Conservation (phyloP, 345 rosid species). For the Conringia planisiliqua region DNA sequence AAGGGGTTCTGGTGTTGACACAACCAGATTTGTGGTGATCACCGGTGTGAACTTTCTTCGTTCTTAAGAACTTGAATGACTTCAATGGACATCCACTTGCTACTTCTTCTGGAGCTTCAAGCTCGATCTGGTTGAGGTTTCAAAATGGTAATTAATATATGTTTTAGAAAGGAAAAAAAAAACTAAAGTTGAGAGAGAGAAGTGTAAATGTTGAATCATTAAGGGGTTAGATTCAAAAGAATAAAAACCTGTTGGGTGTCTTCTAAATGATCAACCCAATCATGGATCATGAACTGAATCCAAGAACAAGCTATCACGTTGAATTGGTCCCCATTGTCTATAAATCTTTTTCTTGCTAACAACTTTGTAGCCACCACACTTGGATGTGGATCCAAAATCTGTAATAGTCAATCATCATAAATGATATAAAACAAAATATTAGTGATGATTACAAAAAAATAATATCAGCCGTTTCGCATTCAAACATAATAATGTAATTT, state of each 20-base stretch:
- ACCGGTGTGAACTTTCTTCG: constrained; percentile 47
- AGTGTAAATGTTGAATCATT: background rate
- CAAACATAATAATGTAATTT: background rate
- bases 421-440: background rate
- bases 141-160: background rate
- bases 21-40: constrained; percentile 42
- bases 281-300: constrained; percentile 91
- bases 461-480: background rate
- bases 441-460: background rate
- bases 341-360: constrained; percentile 47
- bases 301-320: constrained; percentile 77
- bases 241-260: constrained; percentile 54
- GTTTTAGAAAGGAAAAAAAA: background rate
- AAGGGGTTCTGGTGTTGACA: constrained; percentile 70
- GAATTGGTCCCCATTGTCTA: constrained; percentile 63
- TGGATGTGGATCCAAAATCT: constrained; percentile 79
- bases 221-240: background rate
- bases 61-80: constrained; percentile 54
- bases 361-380: constrained; percentile 60
- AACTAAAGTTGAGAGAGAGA: background rate
- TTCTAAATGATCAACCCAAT: constrained; percentile 83
- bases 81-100: constrained; percentile 60
- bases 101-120: constrained; percentile 49
- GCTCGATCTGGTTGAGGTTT: constrained; percentile 47
- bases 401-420: background rate